phyloP scores from a whole-genome alignment of 306 rosid species.

The Boehmeria nivea region DNA sequence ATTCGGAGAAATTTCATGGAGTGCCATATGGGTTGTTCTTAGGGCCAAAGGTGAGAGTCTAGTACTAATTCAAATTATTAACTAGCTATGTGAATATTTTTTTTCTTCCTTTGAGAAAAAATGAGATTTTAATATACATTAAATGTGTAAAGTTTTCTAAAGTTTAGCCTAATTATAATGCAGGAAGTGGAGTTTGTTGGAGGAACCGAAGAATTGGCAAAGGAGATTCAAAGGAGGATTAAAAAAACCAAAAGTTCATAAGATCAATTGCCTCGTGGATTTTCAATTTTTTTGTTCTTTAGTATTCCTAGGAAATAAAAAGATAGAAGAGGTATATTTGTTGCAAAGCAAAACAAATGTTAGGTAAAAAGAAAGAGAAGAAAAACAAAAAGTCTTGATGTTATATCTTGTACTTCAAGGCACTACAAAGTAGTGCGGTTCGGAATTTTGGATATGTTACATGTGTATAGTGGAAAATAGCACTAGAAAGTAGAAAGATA shows the following conservation, averaged over 20 bases:
- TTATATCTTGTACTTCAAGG: not conserved
- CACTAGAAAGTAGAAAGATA: no score
- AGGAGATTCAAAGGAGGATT: slow-evolving; percentile 45
- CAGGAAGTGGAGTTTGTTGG: slow-evolving; percentile 79
- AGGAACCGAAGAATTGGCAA: slow-evolving; percentile 60
- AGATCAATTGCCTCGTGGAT: no score
- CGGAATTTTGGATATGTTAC: no score
- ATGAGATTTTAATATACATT: no score
- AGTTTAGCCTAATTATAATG: not conserved
- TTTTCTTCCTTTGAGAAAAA: not conserved
- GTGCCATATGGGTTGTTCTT: slow-evolving; percentile 87
- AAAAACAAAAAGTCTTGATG: not conserved
- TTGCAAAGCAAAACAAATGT: not conserved
- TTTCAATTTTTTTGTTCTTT: no score
- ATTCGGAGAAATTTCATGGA: slow-evolving; percentile 59
- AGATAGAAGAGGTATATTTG: not conserved
- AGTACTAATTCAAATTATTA: not conserved
- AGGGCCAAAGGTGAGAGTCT: slow-evolving; percentile 69
- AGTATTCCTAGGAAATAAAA: no score
- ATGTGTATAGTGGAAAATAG: no score
- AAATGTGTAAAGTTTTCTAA: no score
- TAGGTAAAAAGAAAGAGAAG: not conserved
- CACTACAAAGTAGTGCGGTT: no score
- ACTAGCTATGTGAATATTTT: not conserved
- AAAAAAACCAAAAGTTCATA: slow-evolving; percentile 12